phyloP scores from a whole-genome alignment of 2,329 filamentous ascomycete species.

The Aspergillus niger region DNA sequence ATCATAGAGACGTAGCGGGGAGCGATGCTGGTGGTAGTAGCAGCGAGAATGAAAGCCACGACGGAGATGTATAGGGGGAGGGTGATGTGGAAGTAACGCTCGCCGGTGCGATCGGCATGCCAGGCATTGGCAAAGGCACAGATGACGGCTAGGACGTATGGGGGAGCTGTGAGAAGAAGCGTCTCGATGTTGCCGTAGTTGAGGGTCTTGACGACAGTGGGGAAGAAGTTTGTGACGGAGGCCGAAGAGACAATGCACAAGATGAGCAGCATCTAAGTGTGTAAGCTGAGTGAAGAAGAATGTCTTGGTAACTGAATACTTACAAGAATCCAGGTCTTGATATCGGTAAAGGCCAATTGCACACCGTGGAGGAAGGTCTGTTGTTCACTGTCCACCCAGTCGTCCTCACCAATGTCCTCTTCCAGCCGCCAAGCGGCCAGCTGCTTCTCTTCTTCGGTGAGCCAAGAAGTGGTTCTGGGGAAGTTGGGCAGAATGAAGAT shows the following conservation, averaged over 20 bases:
- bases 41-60: constrained; percentile 67
- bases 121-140: constrained; percentile 66
- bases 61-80: constrained; percentile 64
- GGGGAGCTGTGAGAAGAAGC: constrained; percentile 65
- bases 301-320: constrained; percentile 15
- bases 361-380: constrained; percentile 55
- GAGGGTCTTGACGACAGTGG: constrained; percentile 69
- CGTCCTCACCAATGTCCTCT: constrained; percentile 66
- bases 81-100: constrained; percentile 69
- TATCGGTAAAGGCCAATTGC: constrained; percentile 58
- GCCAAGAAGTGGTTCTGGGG: constrained; percentile 62
- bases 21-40: constrained; percentile 60
- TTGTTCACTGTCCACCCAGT: constrained; percentile 59
- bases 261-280: constrained; percentile 53
- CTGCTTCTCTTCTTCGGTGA: constrained; percentile 59
- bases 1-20: constrained; percentile 72
- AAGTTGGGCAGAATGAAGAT: constrained; percentile 68
- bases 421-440: constrained; percentile 64
- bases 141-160: constrained; percentile 63
- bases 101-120: constrained; percentile 71
- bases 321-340: constrained; percentile 63
- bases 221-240: constrained; percentile 69
- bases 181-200: constrained; percentile 63
- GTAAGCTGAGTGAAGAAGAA: neutral
- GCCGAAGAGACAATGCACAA: constrained; percentile 60